Evolutionary conservation across 106 monocot species (phyloP), one percentile per base, ranked within the genome.

Genomic region (Dendrobium huoshanense): DNA sequence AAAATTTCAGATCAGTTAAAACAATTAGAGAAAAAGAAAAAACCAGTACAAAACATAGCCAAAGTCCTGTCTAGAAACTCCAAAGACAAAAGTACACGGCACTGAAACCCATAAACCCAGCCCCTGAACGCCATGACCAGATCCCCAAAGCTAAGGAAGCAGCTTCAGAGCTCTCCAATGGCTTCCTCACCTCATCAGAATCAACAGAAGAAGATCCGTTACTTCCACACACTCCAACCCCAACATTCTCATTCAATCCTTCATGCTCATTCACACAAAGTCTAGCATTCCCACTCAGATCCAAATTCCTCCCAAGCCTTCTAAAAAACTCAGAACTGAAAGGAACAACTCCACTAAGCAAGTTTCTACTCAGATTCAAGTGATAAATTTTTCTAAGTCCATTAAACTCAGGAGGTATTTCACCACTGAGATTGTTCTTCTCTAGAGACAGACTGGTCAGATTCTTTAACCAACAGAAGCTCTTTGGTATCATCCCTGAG

Each of bases 311-410:
- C n/a, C 95, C 93, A 25, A 96, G 88, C 80, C 95, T 87, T 43
- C 65, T 72, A 5, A 93, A 51, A 77, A 96, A 96, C 13, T 59
- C 80, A 20, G 55, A 74, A 58, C 79, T 72, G 79, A 96, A 96
- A 18, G 93, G 93, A 41, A 93, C 91, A 5, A 85, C 88, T 2
- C 95, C 95, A 43, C 67, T 79, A 31, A 96, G 70, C 85, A 81
- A 75, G 77, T 96, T 96, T 83, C 89, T 85, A 84, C 95, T 96
- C 45, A 96, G 79, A 80, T 96, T 96, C 79, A 96, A 48, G 81
- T 96, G 93, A 75, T 93, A 96, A 11, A 96, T 90, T 80, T 82
- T 78, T 15, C 56, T 47, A 16, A 96, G 89, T 9, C 67, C 78
- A 31, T 82, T 79, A 37, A 96, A 75, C 0, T 78, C 91, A 0